phyloP scores from a whole-genome alignment of 257 asterid species.

The Gardenia jasminoides region DNA sequence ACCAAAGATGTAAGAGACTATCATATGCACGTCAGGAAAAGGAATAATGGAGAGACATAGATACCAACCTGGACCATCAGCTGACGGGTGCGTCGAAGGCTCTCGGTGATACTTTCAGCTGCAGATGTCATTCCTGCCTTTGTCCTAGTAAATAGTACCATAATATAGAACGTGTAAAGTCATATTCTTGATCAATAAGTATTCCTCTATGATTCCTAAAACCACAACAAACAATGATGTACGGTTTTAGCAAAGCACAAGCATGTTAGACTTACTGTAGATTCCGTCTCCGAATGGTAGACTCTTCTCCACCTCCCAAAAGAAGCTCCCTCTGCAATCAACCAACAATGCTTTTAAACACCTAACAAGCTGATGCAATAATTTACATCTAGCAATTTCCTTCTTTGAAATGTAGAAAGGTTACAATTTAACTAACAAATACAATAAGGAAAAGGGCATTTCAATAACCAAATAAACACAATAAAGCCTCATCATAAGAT shows the following conservation, averaged over 20 bases:
- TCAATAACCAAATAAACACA: neutral
- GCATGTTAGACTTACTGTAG: slow-evolving; percentile 60
- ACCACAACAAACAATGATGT: neutral
- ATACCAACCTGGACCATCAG: slow-evolving; percentile 91
- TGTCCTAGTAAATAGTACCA: slow-evolving; percentile 53
- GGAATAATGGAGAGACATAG: neutral
- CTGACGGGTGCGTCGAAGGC: slow-evolving; percentile 93
- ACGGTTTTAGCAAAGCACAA: neutral
- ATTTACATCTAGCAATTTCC: neutral
- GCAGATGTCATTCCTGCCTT: slow-evolving; percentile 98
- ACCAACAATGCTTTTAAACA: slow-evolving; percentile 17
- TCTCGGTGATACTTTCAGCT: slow-evolving; percentile 92
- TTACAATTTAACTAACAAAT: neutral
- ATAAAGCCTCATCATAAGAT: neutral
- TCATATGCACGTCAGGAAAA: neutral
- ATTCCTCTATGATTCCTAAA: neutral
- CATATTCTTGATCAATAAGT: slow-evolving; percentile 7
- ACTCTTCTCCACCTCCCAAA: slow-evolving; percentile 96
- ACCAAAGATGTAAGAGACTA: slow-evolving; percentile 18
- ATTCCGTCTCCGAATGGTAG: slow-evolving; percentile 83
- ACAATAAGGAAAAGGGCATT: neutral
- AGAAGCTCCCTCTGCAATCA: slow-evolving; percentile 83
- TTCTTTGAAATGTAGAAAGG: neutral
- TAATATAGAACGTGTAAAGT: neutral
- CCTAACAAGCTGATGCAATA: neutral